Evolutionary conservation across 768 basidiomycete species (phyloP), one percentile per base, ranked within the genome.

Genomic region (Coprinopsis cinerea): DNA sequence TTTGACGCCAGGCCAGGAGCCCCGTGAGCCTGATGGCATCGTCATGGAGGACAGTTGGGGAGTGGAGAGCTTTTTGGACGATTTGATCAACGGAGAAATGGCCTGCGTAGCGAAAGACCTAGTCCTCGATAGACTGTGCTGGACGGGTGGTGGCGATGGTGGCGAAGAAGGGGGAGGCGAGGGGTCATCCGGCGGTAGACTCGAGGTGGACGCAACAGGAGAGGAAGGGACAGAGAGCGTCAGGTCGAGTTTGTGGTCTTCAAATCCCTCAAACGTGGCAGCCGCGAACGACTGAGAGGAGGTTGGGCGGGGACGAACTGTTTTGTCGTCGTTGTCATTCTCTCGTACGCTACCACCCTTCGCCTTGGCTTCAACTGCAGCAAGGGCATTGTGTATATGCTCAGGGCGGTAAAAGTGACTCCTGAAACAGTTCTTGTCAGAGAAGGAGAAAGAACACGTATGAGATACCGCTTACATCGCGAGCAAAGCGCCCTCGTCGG

Each of bases 231-330:
- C 55, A 0, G 75, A 74, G 13, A 78, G 67, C 2, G 70, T 64
- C 34, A 76, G 59, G 58, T 78, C 76, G 24, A 78, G 64, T 34
- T 71, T 64, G 51, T 77, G 75, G 23, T 78, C 75, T 1, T 63
- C 61, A 54, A 78, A 76, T 2, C 69, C 71, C 30, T 68, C 64
- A 52, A 73, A 74, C 2, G 65, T 59, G 40, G 63, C 53, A 10
- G 63, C 60, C 35, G 64, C 61, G 25, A 28, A 47, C n/a, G 20
- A 36, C 27, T 28, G 51, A 13, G 53, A 36, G 34, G 48, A 36
- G 1, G 52, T 23, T 44, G 46, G 40, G 26, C 47, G 34, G 43
- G 45, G 24, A 47, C 55, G 42, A 39, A 63, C 59, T 3, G 62
- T 64, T 27, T 55, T 55, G 15, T 62, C 59, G 52, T 64, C 64